phyloP scores from a whole-genome alignment of 345 rosid species.

The Eucalyptus paniculata region DNA sequence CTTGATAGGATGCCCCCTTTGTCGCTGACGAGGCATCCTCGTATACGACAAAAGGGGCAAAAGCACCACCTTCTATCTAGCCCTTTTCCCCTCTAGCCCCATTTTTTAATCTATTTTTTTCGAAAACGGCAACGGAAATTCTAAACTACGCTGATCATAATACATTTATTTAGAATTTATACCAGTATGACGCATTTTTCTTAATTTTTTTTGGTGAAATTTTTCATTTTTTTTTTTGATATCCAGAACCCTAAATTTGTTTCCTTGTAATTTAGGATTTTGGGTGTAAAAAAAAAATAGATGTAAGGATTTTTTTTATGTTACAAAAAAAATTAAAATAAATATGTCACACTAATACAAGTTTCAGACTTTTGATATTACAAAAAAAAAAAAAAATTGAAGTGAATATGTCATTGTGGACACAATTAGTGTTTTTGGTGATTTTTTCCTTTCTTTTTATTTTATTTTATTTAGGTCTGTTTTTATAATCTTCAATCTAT shows the following conservation, averaged over 20 bases:
- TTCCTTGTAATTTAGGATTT: fast-evolving
- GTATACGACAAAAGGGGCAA: background rate
- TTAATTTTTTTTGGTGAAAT: no score
- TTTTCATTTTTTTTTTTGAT: no score
- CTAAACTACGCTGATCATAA: no score
- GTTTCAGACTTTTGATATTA: no score
- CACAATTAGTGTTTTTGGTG: background rate
- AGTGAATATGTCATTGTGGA: background rate
- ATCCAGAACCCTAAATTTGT: no score
- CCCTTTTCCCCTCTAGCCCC: background rate
- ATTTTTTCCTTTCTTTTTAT: background rate
- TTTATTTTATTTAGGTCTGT: background rate
- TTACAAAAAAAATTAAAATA: no score
- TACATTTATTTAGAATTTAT: no score
- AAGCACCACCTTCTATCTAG: background rate
- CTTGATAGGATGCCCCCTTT: background rate
- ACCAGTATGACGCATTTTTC: no score
- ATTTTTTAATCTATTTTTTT: background rate
- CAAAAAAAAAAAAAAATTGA: no score
- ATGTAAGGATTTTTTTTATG: no score
- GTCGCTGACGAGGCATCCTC: background rate
- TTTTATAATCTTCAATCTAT: background rate
- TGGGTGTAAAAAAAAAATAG: no score
- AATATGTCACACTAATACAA: no score
- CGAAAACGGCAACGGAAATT: background rate